phyloP scores from a whole-genome alignment of 352 stramenopile species.

The Blastocystis sp. region DNA sequence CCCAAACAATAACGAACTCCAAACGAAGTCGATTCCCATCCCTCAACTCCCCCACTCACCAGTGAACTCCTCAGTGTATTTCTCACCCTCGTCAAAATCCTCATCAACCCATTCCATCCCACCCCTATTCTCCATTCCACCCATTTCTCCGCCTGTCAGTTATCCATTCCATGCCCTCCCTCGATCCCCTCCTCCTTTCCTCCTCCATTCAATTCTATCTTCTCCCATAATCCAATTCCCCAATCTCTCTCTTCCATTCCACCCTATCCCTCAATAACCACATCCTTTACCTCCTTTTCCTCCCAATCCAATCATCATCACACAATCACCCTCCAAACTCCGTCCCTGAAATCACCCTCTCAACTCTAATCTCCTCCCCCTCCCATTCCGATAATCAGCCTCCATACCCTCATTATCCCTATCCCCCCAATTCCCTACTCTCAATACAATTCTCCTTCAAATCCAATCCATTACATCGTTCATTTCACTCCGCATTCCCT shows the following conservation, averaged over 20 bases:
- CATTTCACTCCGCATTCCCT: conserved; percentile 2
- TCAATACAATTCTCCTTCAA: neutral
- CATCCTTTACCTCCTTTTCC: neutral
- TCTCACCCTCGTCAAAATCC: too few relatives aligned
- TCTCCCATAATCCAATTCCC: too few relatives aligned
- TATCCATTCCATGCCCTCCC: too few relatives aligned
- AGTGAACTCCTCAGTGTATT: too few relatives aligned
- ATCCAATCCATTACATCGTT: neutral
- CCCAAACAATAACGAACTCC: too few relatives aligned
- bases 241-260: neutral
- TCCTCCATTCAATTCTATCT: neutral
- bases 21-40: too few relatives aligned
- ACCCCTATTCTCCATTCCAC: too few relatives aligned
- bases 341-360: neutral
- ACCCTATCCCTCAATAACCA: neutral
- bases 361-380: neutral
- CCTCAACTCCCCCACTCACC: too few relatives aligned
- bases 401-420: conserved; percentile 1
- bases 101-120: too few relatives aligned
- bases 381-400: neutral
- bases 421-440: neutral
- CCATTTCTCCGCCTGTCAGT: too few relatives aligned
- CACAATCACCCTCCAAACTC: neutral
- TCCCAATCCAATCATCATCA: neutral
- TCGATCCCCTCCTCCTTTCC: neutral